Conservation (phyloP, 257 asterid genomes). For the Jacaranda mimosifolia region DNA sequence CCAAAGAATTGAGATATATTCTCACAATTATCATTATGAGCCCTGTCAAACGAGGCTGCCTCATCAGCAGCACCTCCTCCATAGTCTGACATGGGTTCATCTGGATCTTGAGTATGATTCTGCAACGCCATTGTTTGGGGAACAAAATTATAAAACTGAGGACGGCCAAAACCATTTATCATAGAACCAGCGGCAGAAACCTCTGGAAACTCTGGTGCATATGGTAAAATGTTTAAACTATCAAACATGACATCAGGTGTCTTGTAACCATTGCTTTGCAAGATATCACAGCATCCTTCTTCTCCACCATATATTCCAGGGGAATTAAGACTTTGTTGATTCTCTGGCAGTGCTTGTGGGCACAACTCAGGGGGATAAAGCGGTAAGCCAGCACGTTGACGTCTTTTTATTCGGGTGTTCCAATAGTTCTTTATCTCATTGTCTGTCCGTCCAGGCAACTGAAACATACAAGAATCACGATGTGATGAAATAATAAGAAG, state of each 20-base stretch:
- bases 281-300: slow-evolving; percentile 46
- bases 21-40: slow-evolving; percentile 42
- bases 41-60: slow-evolving; percentile 43
- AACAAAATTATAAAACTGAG: slow-evolving; percentile 50
- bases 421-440: slow-evolving; percentile 78
- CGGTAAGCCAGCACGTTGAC: slow-evolving; percentile 74
- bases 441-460: slow-evolving; percentile 79
- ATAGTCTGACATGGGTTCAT: slow-evolving; percentile 50
- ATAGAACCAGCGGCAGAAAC: slow-evolving; percentile 43
- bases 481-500: slow-evolving; percentile 8
- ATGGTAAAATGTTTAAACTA: slow-evolving; percentile 47
- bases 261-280: slow-evolving; percentile 50
- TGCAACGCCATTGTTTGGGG: slow-evolving; percentile 48
- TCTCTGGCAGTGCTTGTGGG: slow-evolving; percentile 48
- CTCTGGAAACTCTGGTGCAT: slow-evolving; percentile 45
- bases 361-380: slow-evolving; percentile 67
- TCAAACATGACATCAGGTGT: slow-evolving; percentile 54
- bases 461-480: slow-evolving; percentile 30
- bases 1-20: slow-evolving; percentile 49
- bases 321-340: slow-evolving; percentile 45
- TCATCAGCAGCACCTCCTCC: slow-evolving; percentile 37
- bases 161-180: slow-evolving; percentile 50
- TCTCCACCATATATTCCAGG: slow-evolving; percentile 51
- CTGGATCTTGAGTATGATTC: slow-evolving; percentile 48
- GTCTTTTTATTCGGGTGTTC: slow-evolving; percentile 75